These are phyloP conservation scores for Fraxinus quadrangulata DNA, from an alignment of 257 asterid species.

Conservation along the genomic window DNA sequence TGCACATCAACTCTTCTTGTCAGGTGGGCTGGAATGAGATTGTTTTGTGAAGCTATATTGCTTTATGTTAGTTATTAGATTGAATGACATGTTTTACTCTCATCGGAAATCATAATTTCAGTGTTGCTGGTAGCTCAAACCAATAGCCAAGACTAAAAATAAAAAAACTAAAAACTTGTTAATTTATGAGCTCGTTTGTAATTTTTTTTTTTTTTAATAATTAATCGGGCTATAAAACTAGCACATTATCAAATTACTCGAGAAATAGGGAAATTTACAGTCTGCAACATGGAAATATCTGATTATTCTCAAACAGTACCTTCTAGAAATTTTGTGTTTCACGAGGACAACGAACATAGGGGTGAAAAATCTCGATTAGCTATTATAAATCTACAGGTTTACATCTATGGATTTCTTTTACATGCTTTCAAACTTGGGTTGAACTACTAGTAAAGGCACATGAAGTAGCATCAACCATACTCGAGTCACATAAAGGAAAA, in stretches of 20 bases:
- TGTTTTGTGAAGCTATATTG: constrained; percentile 7
- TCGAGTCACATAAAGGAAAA: not conserved
- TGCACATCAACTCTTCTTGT: constrained; percentile 86
- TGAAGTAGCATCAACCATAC: constrained; percentile 9
- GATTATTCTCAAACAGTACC: not conserved
- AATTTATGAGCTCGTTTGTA: not conserved
- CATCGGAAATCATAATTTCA: not conserved
- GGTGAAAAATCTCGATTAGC: not conserved
- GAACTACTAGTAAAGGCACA: not conserved
- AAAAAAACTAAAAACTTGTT: not conserved
- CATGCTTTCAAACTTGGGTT: not conserved
- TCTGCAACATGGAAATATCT: not conserved
- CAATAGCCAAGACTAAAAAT: not conserved
- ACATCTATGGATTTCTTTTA: constrained; percentile 6
- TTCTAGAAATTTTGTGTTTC: not conserved
- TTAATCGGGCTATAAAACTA: not conserved
- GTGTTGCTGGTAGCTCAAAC: not conserved
- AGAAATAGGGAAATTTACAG: not conserved
- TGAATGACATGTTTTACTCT: not conserved
- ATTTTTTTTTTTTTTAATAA: not conserved
- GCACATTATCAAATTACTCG: not conserved
- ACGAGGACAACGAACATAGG: not conserved
- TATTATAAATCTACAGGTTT: not conserved
- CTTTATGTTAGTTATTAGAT: not conserved
- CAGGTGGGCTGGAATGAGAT: constrained; percentile 53